A percentile compares a stretch with the other conserved stretches of the same genome.
Evolutionary conservation across 306 rosid species (phyloP).

Genomic region (Cucurbita moschata): DNA sequence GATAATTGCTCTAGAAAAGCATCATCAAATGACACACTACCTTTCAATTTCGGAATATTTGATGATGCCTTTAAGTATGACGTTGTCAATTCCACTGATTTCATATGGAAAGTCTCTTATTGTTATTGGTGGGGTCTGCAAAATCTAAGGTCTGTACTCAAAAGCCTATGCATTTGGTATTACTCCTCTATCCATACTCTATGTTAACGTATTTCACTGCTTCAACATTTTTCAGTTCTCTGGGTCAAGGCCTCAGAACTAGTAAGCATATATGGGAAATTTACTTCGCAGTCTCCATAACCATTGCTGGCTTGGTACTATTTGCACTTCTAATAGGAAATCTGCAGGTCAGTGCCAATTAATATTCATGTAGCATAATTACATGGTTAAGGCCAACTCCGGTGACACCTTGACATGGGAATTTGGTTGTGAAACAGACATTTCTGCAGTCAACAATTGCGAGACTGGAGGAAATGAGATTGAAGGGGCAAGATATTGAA

Average conservation of each 20-base stretch:
- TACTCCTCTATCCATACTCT: background rate
- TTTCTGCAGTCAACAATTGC: slow-evolving; percentile 48
- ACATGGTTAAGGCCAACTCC: background rate
- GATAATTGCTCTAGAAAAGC: slow-evolving; percentile 1
- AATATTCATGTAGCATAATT: background rate
- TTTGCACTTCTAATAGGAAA: slow-evolving; percentile 24
- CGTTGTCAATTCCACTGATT: background rate
- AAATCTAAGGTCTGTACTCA: slow-evolving; percentile 3
- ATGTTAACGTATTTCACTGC: background rate
- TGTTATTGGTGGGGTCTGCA: slow-evolving; percentile 10
- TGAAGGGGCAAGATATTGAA: slow-evolving; percentile 12
- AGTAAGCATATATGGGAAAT: slow-evolving; percentile 16
- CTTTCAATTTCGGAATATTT: slow-evolving; percentile 9
- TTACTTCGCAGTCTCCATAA: slow-evolving; percentile 10
- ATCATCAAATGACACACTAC: background rate
- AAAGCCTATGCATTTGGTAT: background rate
- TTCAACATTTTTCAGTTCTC: slow-evolving; percentile 4
- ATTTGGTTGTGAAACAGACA: slow-evolving; percentile 25
- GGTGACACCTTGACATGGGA: background rate
- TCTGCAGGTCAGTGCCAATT: slow-evolving; percentile 16
- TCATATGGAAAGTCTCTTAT: background rate
- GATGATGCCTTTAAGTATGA: background rate
- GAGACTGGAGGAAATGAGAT: slow-evolving; percentile 27
- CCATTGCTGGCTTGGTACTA: slow-evolving; percentile 17
- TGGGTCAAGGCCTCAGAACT: slow-evolving; percentile 15